phyloP scores from a whole-genome alignment of 176 grass and related monocot genomes.

The Aegilops speltoides region DNA sequence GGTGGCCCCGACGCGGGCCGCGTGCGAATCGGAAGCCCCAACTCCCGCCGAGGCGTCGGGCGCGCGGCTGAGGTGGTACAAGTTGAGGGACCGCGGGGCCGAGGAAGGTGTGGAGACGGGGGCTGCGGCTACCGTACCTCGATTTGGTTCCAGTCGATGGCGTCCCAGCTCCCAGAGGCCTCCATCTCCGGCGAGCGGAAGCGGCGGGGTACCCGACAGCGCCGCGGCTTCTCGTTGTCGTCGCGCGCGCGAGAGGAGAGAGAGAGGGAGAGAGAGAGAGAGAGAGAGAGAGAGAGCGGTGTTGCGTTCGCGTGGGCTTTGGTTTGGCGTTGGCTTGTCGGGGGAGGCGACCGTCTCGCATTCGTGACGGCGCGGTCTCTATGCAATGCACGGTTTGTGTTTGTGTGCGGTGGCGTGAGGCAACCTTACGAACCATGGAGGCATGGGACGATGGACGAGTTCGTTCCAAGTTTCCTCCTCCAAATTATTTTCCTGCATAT shows the following conservation, averaged over 20 bases:
- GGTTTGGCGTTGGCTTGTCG: constrained; percentile 12
- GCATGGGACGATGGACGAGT: neutral
- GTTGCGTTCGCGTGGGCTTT: neutral
- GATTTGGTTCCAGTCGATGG: constrained; percentile 63
- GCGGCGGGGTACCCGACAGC: neutral
- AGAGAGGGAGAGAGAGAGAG: neutral
- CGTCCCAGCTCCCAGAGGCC: constrained; percentile 52
- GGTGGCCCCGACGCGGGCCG: neutral
- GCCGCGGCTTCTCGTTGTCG: constrained; percentile 30
- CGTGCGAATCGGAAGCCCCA: neutral
- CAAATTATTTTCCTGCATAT: too few relatives aligned
- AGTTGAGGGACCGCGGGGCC: neutral
- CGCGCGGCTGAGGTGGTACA: neutral
- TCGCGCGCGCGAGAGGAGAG: neutral
- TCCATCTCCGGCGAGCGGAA: constrained; percentile 51
- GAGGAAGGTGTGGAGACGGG: neutral
- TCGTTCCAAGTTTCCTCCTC: neutral
- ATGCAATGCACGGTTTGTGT: neutral
- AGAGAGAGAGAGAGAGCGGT: neutral
- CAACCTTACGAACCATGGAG: neutral
- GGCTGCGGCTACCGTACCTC: constrained; percentile 13
- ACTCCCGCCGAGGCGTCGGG: neutral
- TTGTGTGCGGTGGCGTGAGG: neutral
- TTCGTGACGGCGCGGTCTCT: constrained; percentile 10
- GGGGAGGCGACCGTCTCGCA: constrained; percentile 1